Base-by-base conservation (phyloP, 2,329 filamentous ascomycete species). In the Acarospora socialis region DNA sequence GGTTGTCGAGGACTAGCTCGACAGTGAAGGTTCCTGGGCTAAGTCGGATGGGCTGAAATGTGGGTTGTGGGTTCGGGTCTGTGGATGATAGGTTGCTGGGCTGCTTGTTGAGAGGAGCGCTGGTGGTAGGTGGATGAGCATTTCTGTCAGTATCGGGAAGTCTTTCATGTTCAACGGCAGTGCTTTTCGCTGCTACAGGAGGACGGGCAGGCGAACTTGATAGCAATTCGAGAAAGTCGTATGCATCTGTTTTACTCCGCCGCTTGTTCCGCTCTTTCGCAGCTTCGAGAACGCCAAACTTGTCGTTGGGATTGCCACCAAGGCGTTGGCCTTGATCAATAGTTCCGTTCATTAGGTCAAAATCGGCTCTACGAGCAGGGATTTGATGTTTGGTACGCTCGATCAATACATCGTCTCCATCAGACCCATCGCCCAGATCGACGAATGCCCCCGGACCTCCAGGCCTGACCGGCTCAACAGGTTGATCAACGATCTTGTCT, bases 1-100 rank as follows among this genome's bases (percentile, higher is more conserved):
- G 77, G 21, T 68, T 70, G 46, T 90, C 81, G 12, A 90, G 61
- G 3, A 87, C 60, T 2, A 87, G 61, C 30, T 81, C 68, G 9
- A 90, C 68, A 0, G 73, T 73, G 47, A 84, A 90, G 1, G 70
- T 68, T 3, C 72, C 70, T 0, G 77, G 68, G 1, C 65, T 60
- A 4, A 87, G 57, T 9, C 56, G 52, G 30, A 83, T 73, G 0
- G 78, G 73, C 0, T 60, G 59, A 34, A 79, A 56, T 2, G 46
- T 43, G 1, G 54, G 33, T 24, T 8, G 26, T 29, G 4, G 22
- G 32, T 18, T 34, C 32, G 17, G 32, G 25, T 45, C 39, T 4
- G 37, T 40, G 21, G 20, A 40, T 35, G 27, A 15, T n/a, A 23
- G 33, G 21, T 8, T 8, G 21, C 10, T 12, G 21, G 8, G 21